Percentiles rank a stretch among this genome's conserved stretches.
phyloP scores from a whole-genome alignment of 106 monocot genomes.

The Alisma plantagoaquatica region DNA sequence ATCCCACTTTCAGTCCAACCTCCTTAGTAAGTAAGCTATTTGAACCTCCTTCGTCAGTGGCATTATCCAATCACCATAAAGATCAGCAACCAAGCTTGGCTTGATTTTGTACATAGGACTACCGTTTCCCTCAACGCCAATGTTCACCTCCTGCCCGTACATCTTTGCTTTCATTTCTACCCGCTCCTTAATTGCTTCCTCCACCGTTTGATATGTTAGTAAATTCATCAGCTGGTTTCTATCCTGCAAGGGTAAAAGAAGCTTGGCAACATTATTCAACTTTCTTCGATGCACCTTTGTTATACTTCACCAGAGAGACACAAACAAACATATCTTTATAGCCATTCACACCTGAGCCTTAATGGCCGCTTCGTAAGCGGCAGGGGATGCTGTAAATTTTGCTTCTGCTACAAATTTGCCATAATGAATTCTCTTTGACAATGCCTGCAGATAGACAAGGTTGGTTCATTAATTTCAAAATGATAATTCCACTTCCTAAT shows the following conservation, averaged over 20 bases:
- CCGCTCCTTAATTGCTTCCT: slow-evolving; percentile 47
- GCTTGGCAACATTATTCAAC: too few species aligned
- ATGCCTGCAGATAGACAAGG: slow-evolving; percentile 28
- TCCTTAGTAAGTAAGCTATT: slow-evolving; percentile 64
- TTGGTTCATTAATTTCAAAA: too few species aligned
- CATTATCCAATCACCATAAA: slow-evolving; percentile 82
- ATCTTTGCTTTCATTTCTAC: slow-evolving; percentile 59
- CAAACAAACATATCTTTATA: too few species aligned
- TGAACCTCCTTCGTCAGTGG: slow-evolving; percentile 91
- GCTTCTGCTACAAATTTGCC: slow-evolving; percentile 98
- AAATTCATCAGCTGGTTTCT: slow-evolving; percentile 49
- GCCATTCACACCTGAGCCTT: slow-evolving; percentile 72
- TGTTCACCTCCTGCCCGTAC: slow-evolving; percentile 60
- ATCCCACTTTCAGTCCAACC: slow-evolving; percentile 57
- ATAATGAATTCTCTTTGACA: slow-evolving; percentile 97
- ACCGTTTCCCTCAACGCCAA: slow-evolving; percentile 10
- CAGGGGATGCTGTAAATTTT: slow-evolving; percentile 71
- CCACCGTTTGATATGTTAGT: slow-evolving; percentile 75
- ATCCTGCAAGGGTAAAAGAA: slow-evolving; percentile 70
- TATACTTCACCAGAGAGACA: too few species aligned
- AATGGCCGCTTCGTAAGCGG: slow-evolving; percentile 58
- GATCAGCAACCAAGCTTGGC: slow-evolving; percentile 17
- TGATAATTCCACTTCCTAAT: too few species aligned
- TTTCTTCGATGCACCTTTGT: too few species aligned
- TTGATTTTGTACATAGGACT: slow-evolving; percentile 51